Evolutionary conservation across 2,329 filamentous ascomycete genomes (phyloP).

Genomic region (Lasiodiplodia hormozganensis): DNA sequence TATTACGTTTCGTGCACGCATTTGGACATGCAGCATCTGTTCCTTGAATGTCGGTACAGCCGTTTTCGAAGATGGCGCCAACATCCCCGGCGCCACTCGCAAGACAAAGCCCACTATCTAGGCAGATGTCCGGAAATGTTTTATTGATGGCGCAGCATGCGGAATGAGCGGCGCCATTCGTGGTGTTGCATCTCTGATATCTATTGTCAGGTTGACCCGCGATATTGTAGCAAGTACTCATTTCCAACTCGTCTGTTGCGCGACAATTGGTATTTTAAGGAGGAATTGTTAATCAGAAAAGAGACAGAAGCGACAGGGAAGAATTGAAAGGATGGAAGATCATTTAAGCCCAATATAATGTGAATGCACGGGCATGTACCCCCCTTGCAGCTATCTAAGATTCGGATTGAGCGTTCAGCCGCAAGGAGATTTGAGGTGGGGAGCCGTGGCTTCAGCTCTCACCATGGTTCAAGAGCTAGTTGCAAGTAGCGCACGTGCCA

Average conservation of each 20-base stretch:
- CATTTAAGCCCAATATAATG: too few relatives aligned
- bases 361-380: too few relatives aligned
- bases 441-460: neutral
- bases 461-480: neutral
- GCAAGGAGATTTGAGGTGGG: neutral
- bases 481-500: slow-evolving; percentile 3
- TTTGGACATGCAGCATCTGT: neutral
- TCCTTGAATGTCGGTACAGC: neutral
- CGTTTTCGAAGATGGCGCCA: neutral
- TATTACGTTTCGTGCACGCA: neutral
- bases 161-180: neutral
- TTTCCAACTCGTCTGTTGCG: neutral
- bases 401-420: slow-evolving; percentile 7
- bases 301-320: too few relatives aligned
- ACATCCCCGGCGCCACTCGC: neutral
- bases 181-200: neutral
- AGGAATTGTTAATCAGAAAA: too few relatives aligned
- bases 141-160: neutral
- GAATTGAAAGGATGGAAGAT: too few relatives aligned
- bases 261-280: neutral
- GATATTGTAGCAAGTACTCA: neutral
- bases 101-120: neutral
- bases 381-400: too few relatives aligned
- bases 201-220: neutral
- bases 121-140: neutral